Conservation (phyloP, 1,284 basidiomycete species). For the Takashimella koratensis region DNA sequence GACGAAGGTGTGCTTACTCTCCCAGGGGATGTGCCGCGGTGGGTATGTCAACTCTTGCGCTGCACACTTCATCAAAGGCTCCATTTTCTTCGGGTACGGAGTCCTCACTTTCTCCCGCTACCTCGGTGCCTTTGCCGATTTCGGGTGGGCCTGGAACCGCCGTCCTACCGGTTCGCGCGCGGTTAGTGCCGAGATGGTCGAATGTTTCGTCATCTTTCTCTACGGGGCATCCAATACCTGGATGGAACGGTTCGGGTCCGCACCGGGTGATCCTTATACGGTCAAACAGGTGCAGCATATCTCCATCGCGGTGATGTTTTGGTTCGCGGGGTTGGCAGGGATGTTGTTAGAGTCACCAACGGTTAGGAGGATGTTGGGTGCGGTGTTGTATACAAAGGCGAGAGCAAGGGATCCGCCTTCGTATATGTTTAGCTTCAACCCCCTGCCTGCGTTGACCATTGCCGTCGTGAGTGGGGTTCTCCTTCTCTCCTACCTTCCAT, state of each 20-base stretch:
- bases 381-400: conserved; percentile 12
- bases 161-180: conserved; percentile 35
- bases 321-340: conserved; percentile 86
- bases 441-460: conserved; percentile 88
- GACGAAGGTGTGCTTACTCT: no score
- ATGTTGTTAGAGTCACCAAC: conserved; percentile 81
- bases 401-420: conserved; percentile 61
- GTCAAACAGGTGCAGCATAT: conserved; percentile 95
- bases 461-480: conserved; percentile 61
- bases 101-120: conserved; percentile 84
- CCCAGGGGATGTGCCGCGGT: conserved; percentile 33
- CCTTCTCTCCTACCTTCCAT: not conserved
- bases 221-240: conserved; percentile 92
- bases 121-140: conserved; percentile 79
- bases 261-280: conserved; percentile 76
- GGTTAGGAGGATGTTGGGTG: conserved; percentile 54
- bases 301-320: conserved; percentile 81
- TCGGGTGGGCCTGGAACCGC: conserved; percentile 94
- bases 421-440: conserved; percentile 82
- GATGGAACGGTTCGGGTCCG: conserved; percentile 91
- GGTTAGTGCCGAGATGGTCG: conserved; percentile 79
- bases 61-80: conserved; percentile 91
- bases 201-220: conserved; percentile 78
- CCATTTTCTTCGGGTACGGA: conserved; percentile 88
- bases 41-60: conserved; percentile 76